Conservation (phyloP, 2,329 filamentous ascomycete species). For the Ophiosphaerella narmari region DNA sequence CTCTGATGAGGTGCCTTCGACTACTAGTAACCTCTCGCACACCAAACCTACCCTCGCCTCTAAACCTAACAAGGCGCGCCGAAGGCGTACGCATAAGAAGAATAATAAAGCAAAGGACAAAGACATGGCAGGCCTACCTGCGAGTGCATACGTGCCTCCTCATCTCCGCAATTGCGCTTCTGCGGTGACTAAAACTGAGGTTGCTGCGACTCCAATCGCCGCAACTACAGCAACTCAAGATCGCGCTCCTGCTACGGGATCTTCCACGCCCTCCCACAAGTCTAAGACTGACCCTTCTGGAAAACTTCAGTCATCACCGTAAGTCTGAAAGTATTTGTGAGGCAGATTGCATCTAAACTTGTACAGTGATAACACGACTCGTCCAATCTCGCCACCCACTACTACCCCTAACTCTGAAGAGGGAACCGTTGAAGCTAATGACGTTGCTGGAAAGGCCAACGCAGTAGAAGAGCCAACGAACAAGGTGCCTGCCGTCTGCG, state of each 20-base stretch:
- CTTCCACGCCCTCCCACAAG: slow-evolving; percentile 7
- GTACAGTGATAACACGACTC: too few relatives aligned
- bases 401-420: slow-evolving; percentile 1
- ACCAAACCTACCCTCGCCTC: background rate
- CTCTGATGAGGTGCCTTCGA: background rate
- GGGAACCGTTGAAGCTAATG: too few relatives aligned
- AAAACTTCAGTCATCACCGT: slow-evolving; percentile 10
- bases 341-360: too few relatives aligned
- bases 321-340: slow-evolving; percentile 4
- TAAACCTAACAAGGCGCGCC: background rate
- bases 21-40: too few relatives aligned
- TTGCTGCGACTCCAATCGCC: background rate
- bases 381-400: slow-evolving; percentile 2
- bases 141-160: slow-evolving; percentile 25
- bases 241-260: background rate
- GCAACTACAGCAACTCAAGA: background rate
- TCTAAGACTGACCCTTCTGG: slow-evolving; percentile 3
- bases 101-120: slow-evolving; percentile 1
- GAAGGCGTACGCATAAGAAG: background rate
- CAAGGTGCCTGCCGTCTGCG: background rate
- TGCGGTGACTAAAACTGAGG: background rate
- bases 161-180: slow-evolving; percentile 25
- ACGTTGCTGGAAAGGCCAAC: background rate
- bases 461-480: background rate
- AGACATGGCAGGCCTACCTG: slow-evolving; percentile 8